Evolutionary conservation across 768 basidiomycete genomes (phyloP), one percentile per base, ranked within the genome.

Genomic region (Lactarius sp.): DNA sequence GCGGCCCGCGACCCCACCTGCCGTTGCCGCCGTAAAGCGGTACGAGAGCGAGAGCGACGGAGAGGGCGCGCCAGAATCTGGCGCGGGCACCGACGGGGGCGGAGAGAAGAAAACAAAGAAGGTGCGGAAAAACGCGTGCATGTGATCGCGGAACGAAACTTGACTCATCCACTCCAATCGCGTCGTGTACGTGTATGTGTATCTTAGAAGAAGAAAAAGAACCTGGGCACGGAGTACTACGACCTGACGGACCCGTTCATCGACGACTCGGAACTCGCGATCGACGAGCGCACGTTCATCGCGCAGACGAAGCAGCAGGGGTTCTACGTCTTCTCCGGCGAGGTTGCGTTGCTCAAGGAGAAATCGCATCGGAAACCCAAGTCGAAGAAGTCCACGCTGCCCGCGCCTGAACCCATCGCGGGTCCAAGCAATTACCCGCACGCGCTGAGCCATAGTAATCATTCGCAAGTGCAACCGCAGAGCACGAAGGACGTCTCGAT

Each of bases 241-340:
- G 96, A 99, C 76, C 79, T 87, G 20, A 77, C 80, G 0, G 97
- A 99, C 76, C 90, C 92, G 0, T 98, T 98, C 77, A 97, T 99
- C 71, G 97, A 99, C 79, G 97, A 99, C 75, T 92, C 93, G 1
- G 96, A 98, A 71, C 79, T 96, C 60, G 87, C 85, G 31, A 77
- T 95, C 52, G 95, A 98, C 77, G 86, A 95, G 71, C 87, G 96
- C 5, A 94, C 89, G 2, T 92, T 83, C 76, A 90, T 94, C 69
- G 92, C 90, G 5, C 87, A 92, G 73, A 96, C 95, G 5, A 92
- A 90, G 74, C 92, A 95, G 70, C 86, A 89, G 62, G 93, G 92
- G 1, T 97, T 95, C 78, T 96, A 94, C 71, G 94, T 98, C 10
- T 90, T 88, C 6, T 83, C 83, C 37, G 94, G 94, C 2, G 88